A percentile compares a stretch with the other conserved stretches of the same genome.
Conservation (phyloP, 2,329 filamentous ascomycete species). For the Macrophomina tecta region DNA sequence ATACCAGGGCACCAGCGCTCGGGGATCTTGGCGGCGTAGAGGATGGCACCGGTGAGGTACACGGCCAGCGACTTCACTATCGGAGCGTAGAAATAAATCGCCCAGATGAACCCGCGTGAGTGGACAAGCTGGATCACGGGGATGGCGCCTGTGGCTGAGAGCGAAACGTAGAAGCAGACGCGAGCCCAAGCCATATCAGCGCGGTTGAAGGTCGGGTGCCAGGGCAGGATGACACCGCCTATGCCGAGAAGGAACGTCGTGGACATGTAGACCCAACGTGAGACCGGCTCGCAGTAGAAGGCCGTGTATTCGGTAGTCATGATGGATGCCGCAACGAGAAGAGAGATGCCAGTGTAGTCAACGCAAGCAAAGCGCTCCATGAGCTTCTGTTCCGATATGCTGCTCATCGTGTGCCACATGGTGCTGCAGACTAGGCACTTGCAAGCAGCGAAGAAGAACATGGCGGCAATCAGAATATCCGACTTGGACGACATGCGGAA, state of each 20-base stretch:
- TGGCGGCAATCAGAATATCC: constrained; percentile 86
- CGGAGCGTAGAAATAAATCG: constrained; percentile 87
- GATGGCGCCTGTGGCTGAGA: constrained; percentile 86
- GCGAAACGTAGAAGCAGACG: constrained; percentile 87
- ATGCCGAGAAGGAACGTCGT: constrained; percentile 81
- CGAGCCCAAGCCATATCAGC: constrained; percentile 91
- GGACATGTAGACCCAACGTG: constrained; percentile 84
- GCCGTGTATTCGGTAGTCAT: constrained; percentile 98
- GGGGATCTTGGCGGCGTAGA: constrained; percentile 91
- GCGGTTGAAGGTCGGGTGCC: constrained; percentile 95
- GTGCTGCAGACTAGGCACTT: constrained; percentile 95
- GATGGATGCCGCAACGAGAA: constrained; percentile 93
- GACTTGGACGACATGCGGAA: constrained; percentile 86
- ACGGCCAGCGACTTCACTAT: constrained; percentile 85
- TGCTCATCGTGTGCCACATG: constrained; percentile 99
- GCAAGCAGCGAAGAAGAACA: constrained; percentile 95
- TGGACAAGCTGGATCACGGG: constrained; percentile 83
- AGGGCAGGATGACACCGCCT: constrained; percentile 88
- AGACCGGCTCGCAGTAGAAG: constrained; percentile 94
- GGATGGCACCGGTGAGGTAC: constrained; percentile 80
- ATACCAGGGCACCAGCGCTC: constrained; percentile 91
- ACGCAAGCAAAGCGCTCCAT: constrained; percentile 97
- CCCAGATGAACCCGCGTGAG: constrained; percentile 79
- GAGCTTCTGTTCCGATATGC: constrained; percentile 85
- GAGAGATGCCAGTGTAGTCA: constrained; percentile 95